These are phyloP conservation scores for Eimeria falciformis DNA, from an alignment of 169 alveolate species.

Conservation along the genomic window DNA sequence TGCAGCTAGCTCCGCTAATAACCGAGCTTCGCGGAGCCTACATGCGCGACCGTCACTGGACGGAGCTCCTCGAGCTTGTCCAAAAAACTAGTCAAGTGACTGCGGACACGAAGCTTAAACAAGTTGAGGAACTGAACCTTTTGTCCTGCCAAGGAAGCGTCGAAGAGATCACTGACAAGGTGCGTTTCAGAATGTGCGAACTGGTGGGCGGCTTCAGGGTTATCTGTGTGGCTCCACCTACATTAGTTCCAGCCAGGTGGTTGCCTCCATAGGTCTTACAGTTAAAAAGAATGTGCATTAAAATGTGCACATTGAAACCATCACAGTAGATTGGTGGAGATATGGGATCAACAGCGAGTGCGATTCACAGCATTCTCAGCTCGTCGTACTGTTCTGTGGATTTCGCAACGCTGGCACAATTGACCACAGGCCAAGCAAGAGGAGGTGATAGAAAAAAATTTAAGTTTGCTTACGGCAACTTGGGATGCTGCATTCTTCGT, in stretches of 20 bases:
- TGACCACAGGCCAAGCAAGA: conserved; percentile 95
- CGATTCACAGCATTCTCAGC: no score
- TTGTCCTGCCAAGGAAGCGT: conserved; percentile 92
- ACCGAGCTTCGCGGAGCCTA: conserved; percentile 94
- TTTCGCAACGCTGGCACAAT: no score
- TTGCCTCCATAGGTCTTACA: not conserved
- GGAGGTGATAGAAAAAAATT: conserved; percentile 94
- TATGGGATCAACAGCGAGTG: no score
- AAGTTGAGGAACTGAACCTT: conserved; percentile 92
- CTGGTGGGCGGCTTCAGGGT: no score
- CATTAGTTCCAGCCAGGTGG: not conserved
- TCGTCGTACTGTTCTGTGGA: no score
- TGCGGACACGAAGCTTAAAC: conserved; percentile 88
- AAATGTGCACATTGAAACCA: no score
- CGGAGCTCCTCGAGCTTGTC: conserved; percentile 87
- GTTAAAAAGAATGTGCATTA: no score
- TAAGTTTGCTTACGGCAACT: conserved; percentile 90
- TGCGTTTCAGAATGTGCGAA: not conserved
- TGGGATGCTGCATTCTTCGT: conserved; percentile 93
- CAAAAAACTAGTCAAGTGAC: conserved; percentile 85
- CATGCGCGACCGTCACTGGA: conserved; percentile 97
- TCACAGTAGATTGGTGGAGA: no score
- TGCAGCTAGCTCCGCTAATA: conserved; percentile 92
- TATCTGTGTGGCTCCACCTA: no score
- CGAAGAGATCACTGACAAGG: conserved; percentile 94